Conservation (phyloP, 1,284 basidiomycete genomes). For the Austropuccinia psidii region DNA sequence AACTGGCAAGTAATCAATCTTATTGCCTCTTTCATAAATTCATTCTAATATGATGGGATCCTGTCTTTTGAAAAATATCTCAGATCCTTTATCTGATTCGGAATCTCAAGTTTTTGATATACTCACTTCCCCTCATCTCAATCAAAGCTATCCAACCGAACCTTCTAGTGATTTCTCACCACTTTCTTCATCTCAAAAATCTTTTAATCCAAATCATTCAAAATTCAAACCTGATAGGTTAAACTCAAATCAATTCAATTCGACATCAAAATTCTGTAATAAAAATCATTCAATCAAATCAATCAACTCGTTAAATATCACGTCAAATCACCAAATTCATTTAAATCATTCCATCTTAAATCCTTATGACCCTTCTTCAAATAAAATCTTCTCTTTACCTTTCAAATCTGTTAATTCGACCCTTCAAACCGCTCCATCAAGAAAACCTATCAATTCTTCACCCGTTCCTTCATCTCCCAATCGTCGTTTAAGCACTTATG, state of each 20-base stretch:
- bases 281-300: neutral
- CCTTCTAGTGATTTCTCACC: neutral
- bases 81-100: conserved; percentile 14
- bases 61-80: neutral
- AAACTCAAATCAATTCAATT: neutral
- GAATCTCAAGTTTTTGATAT: conserved; percentile 16
- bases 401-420: neutral
- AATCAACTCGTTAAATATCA: neutral
- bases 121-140: conserved; percentile 10
- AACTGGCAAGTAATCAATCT: neutral
- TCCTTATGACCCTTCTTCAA: conserved; percentile 3
- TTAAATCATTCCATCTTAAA: neutral
- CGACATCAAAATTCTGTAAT: neutral
- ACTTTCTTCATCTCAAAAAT: neutral
- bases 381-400: conserved; percentile 10
- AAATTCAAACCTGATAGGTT: neutral
- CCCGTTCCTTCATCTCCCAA: conserved; percentile 8
- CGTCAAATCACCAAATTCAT: neutral
- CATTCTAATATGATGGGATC: neutral
- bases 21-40: neutral
- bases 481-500: conserved; percentile 4
- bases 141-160: conserved; percentile 17
- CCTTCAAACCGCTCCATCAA: neutral
- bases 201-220: neutral
- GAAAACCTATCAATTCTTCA: neutral